Evolutionary conservation across 768 basidiomycete species (phyloP).

Genomic region (Hortiboletus flavorubellus): DNA sequence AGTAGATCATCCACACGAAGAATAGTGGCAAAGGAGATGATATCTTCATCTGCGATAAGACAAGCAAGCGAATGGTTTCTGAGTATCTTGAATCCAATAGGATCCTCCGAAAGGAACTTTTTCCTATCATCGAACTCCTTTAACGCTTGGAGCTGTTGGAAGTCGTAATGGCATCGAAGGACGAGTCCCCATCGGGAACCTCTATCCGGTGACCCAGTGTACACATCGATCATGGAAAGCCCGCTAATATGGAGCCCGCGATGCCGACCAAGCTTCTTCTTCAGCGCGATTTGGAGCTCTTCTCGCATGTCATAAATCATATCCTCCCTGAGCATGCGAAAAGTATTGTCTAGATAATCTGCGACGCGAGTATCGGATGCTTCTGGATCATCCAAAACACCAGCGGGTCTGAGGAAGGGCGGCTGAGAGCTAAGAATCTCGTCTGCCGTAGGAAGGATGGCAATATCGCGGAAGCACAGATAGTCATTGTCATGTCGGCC

Average conservation of each 20-base stretch:
- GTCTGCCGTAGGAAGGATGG: conserved; percentile 62
- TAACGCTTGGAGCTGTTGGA: conserved; percentile 35
- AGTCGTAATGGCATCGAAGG: conserved; percentile 35
- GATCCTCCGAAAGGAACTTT: conserved; percentile 36
- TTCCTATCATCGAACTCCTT: conserved; percentile 35
- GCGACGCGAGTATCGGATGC: conserved; percentile 37
- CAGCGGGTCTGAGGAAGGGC: conserved; percentile 51
- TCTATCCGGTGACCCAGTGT: conserved; percentile 30
- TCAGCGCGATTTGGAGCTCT: conserved; percentile 45
- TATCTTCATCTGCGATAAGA: conserved; percentile 45
- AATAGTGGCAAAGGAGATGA: conserved; percentile 54
- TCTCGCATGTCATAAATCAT: conserved; percentile 60
- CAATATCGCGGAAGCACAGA: conserved; percentile 53
- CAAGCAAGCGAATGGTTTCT: conserved; percentile 56
- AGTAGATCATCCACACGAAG: conserved; percentile 54
- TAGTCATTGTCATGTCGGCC: conserved; percentile 74
- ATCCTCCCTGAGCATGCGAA: conserved; percentile 62
- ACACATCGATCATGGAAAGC: conserved; percentile 38
- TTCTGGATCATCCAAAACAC: conserved; percentile 43
- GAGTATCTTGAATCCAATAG: conserved; percentile 36
- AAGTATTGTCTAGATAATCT: conserved; percentile 62
- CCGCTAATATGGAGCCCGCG: conserved; percentile 40
- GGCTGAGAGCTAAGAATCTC: conserved; percentile 47
- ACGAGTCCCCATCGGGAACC: conserved; percentile 42
- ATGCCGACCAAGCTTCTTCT: conserved; percentile 40